Percentiles rank a stretch among this genome's conserved stretches.
Evolutionary conservation across 2,329 filamentous ascomycete species (phyloP).

Genomic region (Endoconidiophora polonica): DNA sequence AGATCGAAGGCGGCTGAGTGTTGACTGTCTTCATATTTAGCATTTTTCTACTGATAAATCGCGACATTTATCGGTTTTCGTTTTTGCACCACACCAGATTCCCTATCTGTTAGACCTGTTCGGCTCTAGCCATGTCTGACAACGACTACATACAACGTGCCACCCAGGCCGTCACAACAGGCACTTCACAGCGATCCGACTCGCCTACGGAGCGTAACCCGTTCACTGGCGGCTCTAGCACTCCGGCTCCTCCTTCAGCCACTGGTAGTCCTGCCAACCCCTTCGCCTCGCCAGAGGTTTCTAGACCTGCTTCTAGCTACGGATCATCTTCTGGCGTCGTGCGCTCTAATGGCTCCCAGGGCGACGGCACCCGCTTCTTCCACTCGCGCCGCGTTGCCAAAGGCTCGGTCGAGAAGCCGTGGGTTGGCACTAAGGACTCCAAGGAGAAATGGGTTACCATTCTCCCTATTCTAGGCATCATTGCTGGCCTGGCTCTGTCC

Average conservation of each 20-base stretch:
- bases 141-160: constrained; percentile 15
- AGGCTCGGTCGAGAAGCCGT: constrained; percentile 59
- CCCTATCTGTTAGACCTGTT: no score
- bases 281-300: constrained; percentile 28
- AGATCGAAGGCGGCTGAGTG: no score
- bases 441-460: constrained; percentile 80
- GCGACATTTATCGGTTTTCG: no score
- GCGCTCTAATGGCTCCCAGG: constrained; percentile 20
- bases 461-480: constrained; percentile 54
- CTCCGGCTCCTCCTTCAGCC: constrained; percentile 19
- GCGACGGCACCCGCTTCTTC: constrained; percentile 41
- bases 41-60: no score
- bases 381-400: constrained; percentile 57
- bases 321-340: constrained; percentile 25
- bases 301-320: constrained; percentile 31
- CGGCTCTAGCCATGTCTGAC: no score
- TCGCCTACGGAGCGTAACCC: constrained; percentile 28
- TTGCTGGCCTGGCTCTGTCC: constrained; percentile 49
- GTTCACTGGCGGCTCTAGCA: constrained; percentile 24
- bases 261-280: constrained; percentile 22
- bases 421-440: constrained; percentile 55
- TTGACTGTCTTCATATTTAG: no score
- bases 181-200: constrained; percentile 25
- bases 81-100: constrained; percentile 10
- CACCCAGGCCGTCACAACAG: constrained; percentile 22